Evolutionary conservation across 106 monocot genomes (phyloP).

Genomic region (Platanthera zijinensis): DNA sequence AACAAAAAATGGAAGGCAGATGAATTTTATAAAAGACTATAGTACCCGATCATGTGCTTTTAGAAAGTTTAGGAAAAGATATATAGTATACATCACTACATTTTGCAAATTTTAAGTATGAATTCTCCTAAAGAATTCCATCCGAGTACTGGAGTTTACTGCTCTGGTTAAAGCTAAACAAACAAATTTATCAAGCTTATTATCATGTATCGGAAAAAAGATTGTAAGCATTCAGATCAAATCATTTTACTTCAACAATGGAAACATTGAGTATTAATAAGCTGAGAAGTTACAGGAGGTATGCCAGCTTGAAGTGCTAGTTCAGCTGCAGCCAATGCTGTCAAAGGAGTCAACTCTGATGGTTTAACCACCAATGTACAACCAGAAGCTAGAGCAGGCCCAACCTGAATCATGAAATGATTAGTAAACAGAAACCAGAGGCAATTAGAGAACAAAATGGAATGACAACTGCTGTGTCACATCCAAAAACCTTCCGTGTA

Average conservation of each 20-base stretch:
- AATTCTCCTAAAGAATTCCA: neutral
- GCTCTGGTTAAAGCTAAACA: neutral
- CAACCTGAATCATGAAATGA: conserved; percentile 41
- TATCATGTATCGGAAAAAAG: neutral
- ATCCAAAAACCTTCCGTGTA: conserved; percentile 60
- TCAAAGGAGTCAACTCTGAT: conserved; percentile 88
- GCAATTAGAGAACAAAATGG: neutral
- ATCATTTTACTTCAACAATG: neutral
- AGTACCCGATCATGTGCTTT: neutral
- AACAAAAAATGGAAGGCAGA: neutral
- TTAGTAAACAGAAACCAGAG: neutral
- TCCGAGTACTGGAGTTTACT: neutral
- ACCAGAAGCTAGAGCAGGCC: conserved; percentile 87
- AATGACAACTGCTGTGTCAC: neutral
- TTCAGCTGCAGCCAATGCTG: conserved; percentile 87
- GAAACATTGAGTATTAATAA: neutral
- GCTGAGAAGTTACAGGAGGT: conserved; percentile 57
- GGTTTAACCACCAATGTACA: conserved; percentile 46
- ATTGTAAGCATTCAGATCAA: neutral
- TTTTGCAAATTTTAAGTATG: neutral
- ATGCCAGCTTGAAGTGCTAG: conserved; percentile 92
- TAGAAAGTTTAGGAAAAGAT: neutral
- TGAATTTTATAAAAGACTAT: neutral
- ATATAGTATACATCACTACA: neutral
- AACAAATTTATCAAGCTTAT: neutral